These are phyloP conservation scores for Citrus australasica DNA, from an alignment of 345 rosid species.

Conservation along the genomic window DNA sequence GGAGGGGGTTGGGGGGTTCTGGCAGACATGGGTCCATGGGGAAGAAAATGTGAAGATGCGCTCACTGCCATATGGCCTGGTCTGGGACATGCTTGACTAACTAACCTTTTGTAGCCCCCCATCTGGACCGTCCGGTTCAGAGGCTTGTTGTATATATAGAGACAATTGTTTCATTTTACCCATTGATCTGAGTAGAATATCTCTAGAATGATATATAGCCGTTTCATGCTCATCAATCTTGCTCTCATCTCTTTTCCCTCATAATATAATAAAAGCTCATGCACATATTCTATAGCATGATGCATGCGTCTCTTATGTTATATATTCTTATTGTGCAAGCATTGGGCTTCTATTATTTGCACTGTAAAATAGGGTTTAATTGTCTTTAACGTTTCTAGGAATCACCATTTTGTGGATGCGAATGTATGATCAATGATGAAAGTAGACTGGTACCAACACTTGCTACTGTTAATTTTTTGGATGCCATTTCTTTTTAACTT, in stretches of 20 bases:
- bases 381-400: neutral
- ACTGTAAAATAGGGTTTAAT: neutral
- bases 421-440: neutral
- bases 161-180: slow-evolving; percentile 41
- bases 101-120: slow-evolving; percentile 33
- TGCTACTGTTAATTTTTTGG: neutral
- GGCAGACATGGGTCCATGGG: slow-evolving; percentile 9
- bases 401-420: neutral
- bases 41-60: slow-evolving; percentile 14
- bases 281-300: neutral
- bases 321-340: neutral
- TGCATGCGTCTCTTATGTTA: neutral
- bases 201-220: slow-evolving; percentile 32
- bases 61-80: slow-evolving; percentile 1
- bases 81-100: slow-evolving; percentile 19
- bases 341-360: too few relatives aligned
- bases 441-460: neutral
- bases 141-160: slow-evolving; percentile 56
- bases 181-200: slow-evolving; percentile 42
- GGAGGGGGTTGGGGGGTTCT: neutral
- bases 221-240: slow-evolving; percentile 30
- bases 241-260: slow-evolving; percentile 1
- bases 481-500: neutral
- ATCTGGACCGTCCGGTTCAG: slow-evolving; percentile 41
- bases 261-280: neutral